phyloP scores from a whole-genome alignment of 208 protist genomes.

The Strigomonas culicis region DNA sequence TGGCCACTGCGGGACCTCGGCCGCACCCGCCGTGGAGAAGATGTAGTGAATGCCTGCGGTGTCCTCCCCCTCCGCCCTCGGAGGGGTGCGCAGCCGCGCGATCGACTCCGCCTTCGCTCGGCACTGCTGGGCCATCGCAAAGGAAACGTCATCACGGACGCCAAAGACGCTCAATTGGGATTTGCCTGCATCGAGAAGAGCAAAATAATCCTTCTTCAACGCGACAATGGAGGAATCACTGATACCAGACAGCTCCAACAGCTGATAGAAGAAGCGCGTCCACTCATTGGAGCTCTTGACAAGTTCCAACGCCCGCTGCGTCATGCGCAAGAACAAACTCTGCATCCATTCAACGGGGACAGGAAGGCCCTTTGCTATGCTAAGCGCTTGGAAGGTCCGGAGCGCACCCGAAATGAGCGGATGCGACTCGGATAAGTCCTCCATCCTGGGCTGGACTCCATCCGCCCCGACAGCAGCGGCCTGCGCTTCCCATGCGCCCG shows the following conservation, averaged over 20 bases:
- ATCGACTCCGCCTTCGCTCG: constrained; percentile 16
- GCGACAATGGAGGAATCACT: constrained; percentile 19
- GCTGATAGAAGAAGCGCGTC: constrained; percentile 30
- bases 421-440: constrained; percentile 14
- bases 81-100: not conserved
- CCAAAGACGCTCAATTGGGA: not conserved
- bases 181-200: not conserved
- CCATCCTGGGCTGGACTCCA: not conserved
- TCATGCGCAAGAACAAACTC: constrained; percentile 26
- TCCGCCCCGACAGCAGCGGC: not conserved
- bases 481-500: constrained; percentile 14
- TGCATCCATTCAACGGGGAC: constrained; percentile 58
- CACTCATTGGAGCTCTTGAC: constrained; percentile 16
- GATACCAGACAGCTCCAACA: constrained; percentile 45
- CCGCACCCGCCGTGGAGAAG: constrained; percentile 23
- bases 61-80: not conserved
- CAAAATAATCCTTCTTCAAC: constrained; percentile 45
- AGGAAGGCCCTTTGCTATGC: constrained; percentile 23
- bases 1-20: constrained; percentile 28
- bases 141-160: constrained; percentile 11
- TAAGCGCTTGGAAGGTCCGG: constrained; percentile 23
- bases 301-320: constrained; percentile 2
- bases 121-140: constrained; percentile 15
- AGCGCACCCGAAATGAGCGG: constrained; percentile 13
- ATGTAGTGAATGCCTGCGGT: constrained; percentile 14